Evolutionary conservation across 169 alveolate species (phyloP), one percentile per base, ranked within the genome.

Genomic region (Cryptosporidium baileyi): DNA sequence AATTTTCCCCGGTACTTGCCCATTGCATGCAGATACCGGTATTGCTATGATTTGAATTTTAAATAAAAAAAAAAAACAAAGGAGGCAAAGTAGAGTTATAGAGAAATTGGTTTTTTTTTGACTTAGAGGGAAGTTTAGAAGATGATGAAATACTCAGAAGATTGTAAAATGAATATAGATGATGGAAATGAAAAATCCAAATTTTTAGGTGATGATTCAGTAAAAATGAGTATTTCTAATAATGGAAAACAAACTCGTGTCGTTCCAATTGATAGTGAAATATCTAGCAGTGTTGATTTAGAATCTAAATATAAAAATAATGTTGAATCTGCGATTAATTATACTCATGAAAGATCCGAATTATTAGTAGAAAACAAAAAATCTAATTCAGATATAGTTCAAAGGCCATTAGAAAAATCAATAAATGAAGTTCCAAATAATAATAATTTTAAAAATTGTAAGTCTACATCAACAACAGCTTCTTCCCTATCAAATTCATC

Each of bases 21-120:
- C 47, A 67, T 51, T 60, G 85, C 85, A 74, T 74, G 85, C 85
- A 74, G 67, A 74, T 74, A 54, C 67, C 65, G 85, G 85, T 59
- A 74, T 61, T 61, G 22, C 11, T 19, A 61, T 28, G n/a, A n/a
- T n/a, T n/a, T 61, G 54, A 19, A 22, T 61, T 38, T 15, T 13
- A 61, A 32, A 61, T 38, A 6, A 7, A 32, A 32, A 1, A 17
- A 19, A 15, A 17, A 40, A 32, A 61, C 17, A 22, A 28, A 28
- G 28, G 62, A 59, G 67, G 44, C 51, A 60, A 36, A 36, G 26
- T 22, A 57, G 57, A 24, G 54, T 52, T 52, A 24, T 34, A 74
- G 61, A 26, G 60, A 19, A 52, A 36, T 57, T 32, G 65, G 19
- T 17, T 38, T 54, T 28, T 40, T 54, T 52, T 51, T 74, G 49